Conservation (phyloP, 306 rosid species). For the Gastrolobium villosum region DNA sequence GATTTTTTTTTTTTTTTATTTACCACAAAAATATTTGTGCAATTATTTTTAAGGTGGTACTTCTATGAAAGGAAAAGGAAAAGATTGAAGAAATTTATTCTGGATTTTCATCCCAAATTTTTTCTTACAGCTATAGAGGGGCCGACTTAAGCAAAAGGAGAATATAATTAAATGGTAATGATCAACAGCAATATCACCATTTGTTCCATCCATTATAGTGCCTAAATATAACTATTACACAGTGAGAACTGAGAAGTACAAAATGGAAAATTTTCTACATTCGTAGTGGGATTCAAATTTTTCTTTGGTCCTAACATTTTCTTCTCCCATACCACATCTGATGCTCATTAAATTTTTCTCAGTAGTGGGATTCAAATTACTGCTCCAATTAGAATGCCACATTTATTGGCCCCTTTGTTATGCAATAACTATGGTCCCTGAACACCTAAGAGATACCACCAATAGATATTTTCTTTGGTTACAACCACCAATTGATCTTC, state of each 20-base stretch:
- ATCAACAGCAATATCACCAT: constrained; percentile 80
- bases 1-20: too few relatives aligned
- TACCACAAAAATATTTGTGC: too few relatives aligned
- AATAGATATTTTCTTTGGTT: neutral
- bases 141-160: neutral
- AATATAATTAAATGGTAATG: constrained; percentile 62
- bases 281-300: too few relatives aligned
- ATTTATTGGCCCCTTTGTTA: constrained; percentile 20
- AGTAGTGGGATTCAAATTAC: constrained; percentile 4
- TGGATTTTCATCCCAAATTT: neutral
- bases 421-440: constrained; percentile 30
- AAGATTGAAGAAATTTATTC: too few relatives aligned
- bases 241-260: neutral
- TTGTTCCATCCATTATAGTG: constrained; percentile 64
- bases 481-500: neutral
- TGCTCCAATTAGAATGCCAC: neutral
- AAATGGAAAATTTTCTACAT: neutral
- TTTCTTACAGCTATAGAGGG: neutral
- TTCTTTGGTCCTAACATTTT: constrained; percentile 2
- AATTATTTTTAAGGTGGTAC: too few relatives aligned
- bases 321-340: neutral
- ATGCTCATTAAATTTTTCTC: constrained; percentile 28
- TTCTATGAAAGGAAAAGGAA: too few relatives aligned
- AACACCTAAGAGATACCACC: neutral
- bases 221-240: constrained; percentile 43